A percentile compares a stretch with the other conserved stretches of the same genome.
These are phyloP conservation scores for Neofusicoccum sp. DNA, from an alignment of 2,329 filamentous ascomycete species.

Conservation along the genomic window DNA sequence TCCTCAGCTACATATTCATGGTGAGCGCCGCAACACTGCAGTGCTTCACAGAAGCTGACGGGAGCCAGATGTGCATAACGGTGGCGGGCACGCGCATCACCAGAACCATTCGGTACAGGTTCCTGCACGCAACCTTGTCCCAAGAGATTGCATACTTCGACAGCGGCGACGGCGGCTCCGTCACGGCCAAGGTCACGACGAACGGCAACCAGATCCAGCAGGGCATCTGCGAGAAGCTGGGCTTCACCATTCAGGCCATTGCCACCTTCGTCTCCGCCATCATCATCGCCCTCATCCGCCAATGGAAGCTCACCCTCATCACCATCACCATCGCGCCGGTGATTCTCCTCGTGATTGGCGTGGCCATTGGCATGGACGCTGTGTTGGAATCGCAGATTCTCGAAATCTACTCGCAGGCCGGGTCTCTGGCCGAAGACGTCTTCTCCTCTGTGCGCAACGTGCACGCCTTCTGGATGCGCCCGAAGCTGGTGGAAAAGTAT, in stretches of 20 bases:
- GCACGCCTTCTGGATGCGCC: no score
- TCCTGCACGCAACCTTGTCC: constrained; percentile 64
- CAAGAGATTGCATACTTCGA: constrained; percentile 71
- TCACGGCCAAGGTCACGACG: constrained; percentile 76
- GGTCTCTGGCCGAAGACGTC: no score
- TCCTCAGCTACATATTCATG: constrained; percentile 58
- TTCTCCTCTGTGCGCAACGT: no score
- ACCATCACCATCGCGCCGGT: constrained; percentile 29
- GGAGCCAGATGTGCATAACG: constrained; percentile 64
- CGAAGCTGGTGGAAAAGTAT: background rate
- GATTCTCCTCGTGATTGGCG: background rate
- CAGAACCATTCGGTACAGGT: constrained; percentile 51
- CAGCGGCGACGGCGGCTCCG: constrained; percentile 65
- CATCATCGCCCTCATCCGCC: constrained; percentile 56
- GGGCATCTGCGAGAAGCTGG: constrained; percentile 58
- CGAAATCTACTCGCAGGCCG: no score
- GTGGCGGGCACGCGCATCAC: constrained; percentile 52
- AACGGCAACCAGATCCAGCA: constrained; percentile 57
- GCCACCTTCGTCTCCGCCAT: constrained; percentile 49
- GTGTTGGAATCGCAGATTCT: no score
- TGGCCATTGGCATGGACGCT: no score
- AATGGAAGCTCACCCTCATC: constrained; percentile 56
- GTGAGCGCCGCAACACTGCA: constrained; percentile 43
- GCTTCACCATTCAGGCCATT: constrained; percentile 45
- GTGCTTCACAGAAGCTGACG: background rate